Percentiles rank a stretch among this genome's conserved stretches.
Conservation (phyloP, 1,284 basidiomycete species). For the Ustilago loliicola region DNA sequence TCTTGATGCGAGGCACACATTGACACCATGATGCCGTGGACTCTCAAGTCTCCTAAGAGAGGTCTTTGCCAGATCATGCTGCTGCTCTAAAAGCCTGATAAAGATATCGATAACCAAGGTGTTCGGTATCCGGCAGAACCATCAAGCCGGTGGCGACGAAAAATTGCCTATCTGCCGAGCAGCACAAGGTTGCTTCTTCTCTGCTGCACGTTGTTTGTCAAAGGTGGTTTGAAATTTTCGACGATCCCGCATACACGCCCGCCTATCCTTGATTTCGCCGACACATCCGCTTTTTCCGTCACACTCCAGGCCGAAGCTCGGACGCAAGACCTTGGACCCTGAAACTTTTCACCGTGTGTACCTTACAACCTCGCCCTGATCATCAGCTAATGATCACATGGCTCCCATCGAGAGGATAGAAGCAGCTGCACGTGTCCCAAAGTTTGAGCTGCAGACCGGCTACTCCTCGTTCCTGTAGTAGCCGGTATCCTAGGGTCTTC, state of each 20-base stretch:
- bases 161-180: conserved; percentile 4
- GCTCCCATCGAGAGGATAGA: neutral
- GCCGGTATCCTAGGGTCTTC: neutral
- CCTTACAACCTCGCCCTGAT: neutral
- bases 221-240: conserved; percentile 5
- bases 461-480: conserved; percentile 4
- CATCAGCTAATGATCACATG: neutral
- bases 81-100: no score
- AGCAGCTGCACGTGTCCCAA: neutral
- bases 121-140: neutral
- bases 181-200: neutral
- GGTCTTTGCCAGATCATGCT: no score
- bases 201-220: conserved; percentile 1
- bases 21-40: no score
- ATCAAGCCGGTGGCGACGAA: neutral
- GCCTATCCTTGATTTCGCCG: conserved; percentile 6
- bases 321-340: conserved; percentile 9
- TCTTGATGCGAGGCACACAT: neutral
- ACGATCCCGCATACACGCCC: neutral
- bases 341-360: neutral
- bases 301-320: neutral
- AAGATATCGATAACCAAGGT: neutral
- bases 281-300: conserved; percentile 14
- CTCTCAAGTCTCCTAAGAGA: no score
- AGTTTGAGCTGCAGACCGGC: neutral